Conservation (phyloP, 2,329 filamentous ascomycete species). For the Venturia effusa region DNA sequence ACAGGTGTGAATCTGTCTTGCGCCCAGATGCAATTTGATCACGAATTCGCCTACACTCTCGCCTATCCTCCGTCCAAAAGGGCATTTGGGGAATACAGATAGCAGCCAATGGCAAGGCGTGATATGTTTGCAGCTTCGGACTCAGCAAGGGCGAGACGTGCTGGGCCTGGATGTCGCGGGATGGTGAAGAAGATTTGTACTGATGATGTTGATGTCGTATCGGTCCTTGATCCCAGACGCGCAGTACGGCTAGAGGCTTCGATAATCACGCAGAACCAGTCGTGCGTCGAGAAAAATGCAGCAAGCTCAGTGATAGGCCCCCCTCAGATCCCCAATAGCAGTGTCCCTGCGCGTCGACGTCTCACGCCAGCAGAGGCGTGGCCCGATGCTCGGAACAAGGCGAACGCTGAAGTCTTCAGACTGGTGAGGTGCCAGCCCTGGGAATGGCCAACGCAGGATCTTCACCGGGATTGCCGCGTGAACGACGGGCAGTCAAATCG, state of each 20-base stretch:
- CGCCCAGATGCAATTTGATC: not conserved
- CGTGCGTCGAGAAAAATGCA: not conserved
- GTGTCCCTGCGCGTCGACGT: not conserved
- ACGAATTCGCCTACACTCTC: not conserved
- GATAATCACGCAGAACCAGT: not conserved
- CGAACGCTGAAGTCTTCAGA: not conserved
- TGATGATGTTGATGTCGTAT: not conserved
- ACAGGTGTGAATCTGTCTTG: not conserved
- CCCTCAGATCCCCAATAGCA: constrained; percentile 3
- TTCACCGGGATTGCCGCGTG: not conserved
- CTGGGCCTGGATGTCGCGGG: not conserved
- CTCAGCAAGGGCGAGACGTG: not conserved
- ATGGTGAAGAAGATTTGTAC: not conserved
- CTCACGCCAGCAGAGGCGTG: not conserved
- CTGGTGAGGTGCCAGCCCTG: not conserved
- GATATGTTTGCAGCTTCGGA: not conserved
- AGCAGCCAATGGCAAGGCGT: not conserved
- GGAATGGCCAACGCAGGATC: constrained; percentile 3
- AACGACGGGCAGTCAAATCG: not conserved
- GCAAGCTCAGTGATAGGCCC: constrained; percentile 5
- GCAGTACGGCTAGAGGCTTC: not conserved
- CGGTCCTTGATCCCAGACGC: not conserved
- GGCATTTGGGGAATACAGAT: not conserved
- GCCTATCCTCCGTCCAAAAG: not conserved
- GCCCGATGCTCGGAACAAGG: not conserved